Conservation (phyloP, 768 basidiomycete genomes). For the Lactarius deliciosus region DNA sequence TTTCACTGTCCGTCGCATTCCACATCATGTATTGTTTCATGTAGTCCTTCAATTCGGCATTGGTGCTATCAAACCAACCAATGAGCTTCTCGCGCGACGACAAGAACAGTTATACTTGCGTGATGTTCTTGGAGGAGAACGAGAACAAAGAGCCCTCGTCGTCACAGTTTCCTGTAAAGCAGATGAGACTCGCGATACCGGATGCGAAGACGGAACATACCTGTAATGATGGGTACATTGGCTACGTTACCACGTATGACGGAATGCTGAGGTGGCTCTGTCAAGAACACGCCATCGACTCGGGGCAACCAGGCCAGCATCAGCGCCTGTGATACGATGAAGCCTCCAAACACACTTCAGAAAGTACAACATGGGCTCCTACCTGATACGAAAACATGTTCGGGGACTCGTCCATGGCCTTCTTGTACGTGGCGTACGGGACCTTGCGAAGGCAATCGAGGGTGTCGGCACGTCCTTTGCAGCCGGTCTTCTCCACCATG, state of each 20-base stretch:
- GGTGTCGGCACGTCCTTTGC: conserved; percentile 38
- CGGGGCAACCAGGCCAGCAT: conserved; percentile 32
- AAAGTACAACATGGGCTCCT: not conserved
- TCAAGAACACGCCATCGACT: conserved; percentile 33
- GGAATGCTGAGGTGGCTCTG: conserved; percentile 29
- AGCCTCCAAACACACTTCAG: not conserved
- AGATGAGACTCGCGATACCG: conserved; percentile 1
- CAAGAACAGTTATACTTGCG: conserved; percentile 29
- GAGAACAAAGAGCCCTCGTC: conserved; percentile 56
- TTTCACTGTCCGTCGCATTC: conserved; percentile 22
- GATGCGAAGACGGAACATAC: conserved; percentile 9
- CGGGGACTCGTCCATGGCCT: conserved; percentile 39
- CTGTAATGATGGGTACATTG: conserved; percentile 30
- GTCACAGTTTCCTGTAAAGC: conserved; percentile 46
- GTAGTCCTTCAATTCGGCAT: conserved; percentile 5
- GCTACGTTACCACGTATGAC: conserved; percentile 29
- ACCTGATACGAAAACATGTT: conserved; percentile 39
- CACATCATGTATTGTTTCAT: conserved; percentile 32
- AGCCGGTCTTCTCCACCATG: conserved; percentile 43
- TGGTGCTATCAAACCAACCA: not conserved
- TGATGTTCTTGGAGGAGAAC: conserved; percentile 33
- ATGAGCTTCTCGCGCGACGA: not conserved
- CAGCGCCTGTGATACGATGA: conserved; percentile 28
- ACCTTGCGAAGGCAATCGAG: conserved; percentile 45
- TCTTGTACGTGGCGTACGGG: conserved; percentile 36